Base-by-base conservation (phyloP, 78 protist species). In the Dictyostelium firmibasis region DNA sequence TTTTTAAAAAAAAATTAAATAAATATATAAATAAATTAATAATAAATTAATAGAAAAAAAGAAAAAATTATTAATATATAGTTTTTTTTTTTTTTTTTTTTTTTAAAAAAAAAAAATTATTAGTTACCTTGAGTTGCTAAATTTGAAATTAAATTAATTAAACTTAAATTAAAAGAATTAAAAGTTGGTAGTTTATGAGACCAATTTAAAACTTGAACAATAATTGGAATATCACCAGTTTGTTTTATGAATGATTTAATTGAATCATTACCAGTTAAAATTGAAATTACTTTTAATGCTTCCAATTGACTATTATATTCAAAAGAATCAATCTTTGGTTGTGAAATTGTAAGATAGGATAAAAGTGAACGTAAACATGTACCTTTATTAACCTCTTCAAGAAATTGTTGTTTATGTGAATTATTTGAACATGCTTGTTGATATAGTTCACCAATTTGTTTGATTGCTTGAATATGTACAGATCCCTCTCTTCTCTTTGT, bases 401-500 rank as follows among this genome's bases (percentile, higher is more conserved):
- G 41, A 47, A 81, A 89, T 10, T 31, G 6, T 27, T 18, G 60
- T 25, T 81, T 78, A 8, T 16, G 9, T 4, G 94, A 62, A 23
- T 81, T 62, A 11, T 44, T 18, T 50, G 69, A 44, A 7, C 62
- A n/a, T 8, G 94, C 50, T 9, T 78, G 36, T 33, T 50, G 47
- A 70, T 89, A 89, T 44, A 89, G 83, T 10, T 47, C 38, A 0
- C 31, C 43, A 31, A 89, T 89, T 50, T 89, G 94, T 69, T 47
- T 79, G 29, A 89, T 89, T 13, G 84, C 94, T 11, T 83, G 86
- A 14, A 81, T 69, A 14, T 89, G 85, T 5, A 89, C 74, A 4
- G 83, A 53, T 8, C 92, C 92, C 6, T 89, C 94, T 36, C 94
- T 53, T 89, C 86, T 78, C 75, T 85, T 78, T 43, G 83, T 89